These are phyloP conservation scores for Talaromyces trachyspermus DNA, from an alignment of 495 filamentous ascomycete species.

Conservation along the genomic window DNA sequence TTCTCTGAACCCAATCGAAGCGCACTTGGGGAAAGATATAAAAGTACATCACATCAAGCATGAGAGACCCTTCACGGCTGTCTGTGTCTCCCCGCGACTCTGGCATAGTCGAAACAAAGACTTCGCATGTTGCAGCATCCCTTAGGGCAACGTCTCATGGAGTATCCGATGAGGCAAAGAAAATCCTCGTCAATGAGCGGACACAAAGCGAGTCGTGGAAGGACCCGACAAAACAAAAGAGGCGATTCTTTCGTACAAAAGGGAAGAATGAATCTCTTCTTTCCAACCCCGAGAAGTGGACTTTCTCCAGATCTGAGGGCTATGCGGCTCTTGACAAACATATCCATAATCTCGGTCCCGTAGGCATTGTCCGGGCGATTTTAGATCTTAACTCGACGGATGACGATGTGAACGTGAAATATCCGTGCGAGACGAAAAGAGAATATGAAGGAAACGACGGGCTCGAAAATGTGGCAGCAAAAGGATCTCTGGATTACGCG, in stretches of 20 bases:
- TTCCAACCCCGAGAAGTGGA: not conserved
- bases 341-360: not conserved
- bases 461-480: not conserved
- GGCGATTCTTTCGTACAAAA: slow-evolving; percentile 1
- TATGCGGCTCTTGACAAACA: not conserved
- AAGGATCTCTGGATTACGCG: not conserved
- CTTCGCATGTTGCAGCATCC: not conserved
- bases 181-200: not conserved
- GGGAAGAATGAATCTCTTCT: slow-evolving; percentile 1
- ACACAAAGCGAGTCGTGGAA: not conserved
- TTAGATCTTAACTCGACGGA: not conserved
- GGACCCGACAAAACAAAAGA: not conserved
- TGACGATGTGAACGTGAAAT: not conserved
- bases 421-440: not conserved
- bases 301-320: not conserved
- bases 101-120: not conserved
- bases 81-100: not conserved
- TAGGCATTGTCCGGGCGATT: not conserved
- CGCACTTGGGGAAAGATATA: no score
- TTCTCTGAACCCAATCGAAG: no score
- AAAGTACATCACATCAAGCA: not conserved
- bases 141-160: not conserved
- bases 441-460: not conserved
- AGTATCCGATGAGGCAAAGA: not conserved
- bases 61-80: not conserved